phyloP scores from a whole-genome alignment of 306 rosid species.

The peach (Prunus persica) region Prunus_persica_NCBIv2 NC_034012.1:6383501-6384000 shows the following conservation, averaged over 20 bases:
- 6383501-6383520: too few relatives aligned
- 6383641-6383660: too few relatives aligned
- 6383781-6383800: neutral
- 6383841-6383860: neutral
- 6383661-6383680: conserved; percentile 27
- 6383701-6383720: conserved; percentile 57
- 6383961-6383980: neutral
- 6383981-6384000: neutral
- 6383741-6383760: conserved; percentile 14
- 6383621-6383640: too few relatives aligned
- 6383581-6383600: too few relatives aligned
- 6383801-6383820: neutral
- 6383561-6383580: too few relatives aligned
- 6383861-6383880: conserved; percentile 2
- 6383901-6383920: neutral
- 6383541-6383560: too few relatives aligned
- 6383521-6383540: too few relatives aligned
- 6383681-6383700: conserved; percentile 59
- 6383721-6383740: conserved; percentile 21
- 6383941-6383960: neutral
- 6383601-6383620: too few relatives aligned
- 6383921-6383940: neutral
- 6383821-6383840: neutral
- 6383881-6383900: neutral
- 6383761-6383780: neutral